Base-by-base conservation (phyloP, 2,329 filamentous ascomycete species). In the Microthyrium microscopicum region DNA sequence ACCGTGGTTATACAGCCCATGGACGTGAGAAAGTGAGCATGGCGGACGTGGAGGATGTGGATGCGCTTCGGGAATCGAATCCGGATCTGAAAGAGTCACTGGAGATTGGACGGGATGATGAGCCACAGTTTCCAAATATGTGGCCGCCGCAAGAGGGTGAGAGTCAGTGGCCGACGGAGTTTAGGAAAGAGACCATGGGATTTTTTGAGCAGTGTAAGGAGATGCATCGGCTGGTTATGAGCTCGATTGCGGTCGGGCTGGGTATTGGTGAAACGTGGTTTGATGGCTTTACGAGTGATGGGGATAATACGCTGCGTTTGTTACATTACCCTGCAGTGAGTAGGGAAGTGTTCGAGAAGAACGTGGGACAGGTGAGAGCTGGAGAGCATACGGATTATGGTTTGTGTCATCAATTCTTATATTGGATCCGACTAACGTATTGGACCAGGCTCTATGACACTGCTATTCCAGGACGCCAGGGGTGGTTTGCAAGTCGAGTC, bases 211-310 rank as follows among this genome's bases (percentile, higher is more conserved):
- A 64, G 39, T 91, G 83, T 55, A 80, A 83, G 51, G 51, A 57
- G 11, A 53, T 94, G 35, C 79, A 94, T 52, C 61, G 70, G 19
- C 62, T 84, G 41, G 68, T 92, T 15, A 91, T 92, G 82, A 64
- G 77, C 4, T 80, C 82, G 6, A 81, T 92, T 40, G 82, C 81
- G 1, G 57, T 87, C n/a, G 83, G 78, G 0, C 73, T 92, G 70
- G 75, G 68, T 0, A 59, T 89, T 12, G 67, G 73, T 0, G 67
- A 75, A 46, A 46, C 45, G 4, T 91, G 77, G 63, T 94, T 94
- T 46, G 82, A 93, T 45, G 45, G 51, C 4, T 91, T 69, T 48
- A 75, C 82, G 1, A 69, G 77, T 44, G 44, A 41, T 4, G 68
- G 59, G 2, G 61, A 56, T 29, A 56, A 57, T 30, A 57, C 53